A percentile compares a stretch with the other conserved stretches of the same genome.
phyloP scores from a whole-genome alignment of 2,329 filamentous ascomycete genomes.

The Chaetomium globosum region DNA sequence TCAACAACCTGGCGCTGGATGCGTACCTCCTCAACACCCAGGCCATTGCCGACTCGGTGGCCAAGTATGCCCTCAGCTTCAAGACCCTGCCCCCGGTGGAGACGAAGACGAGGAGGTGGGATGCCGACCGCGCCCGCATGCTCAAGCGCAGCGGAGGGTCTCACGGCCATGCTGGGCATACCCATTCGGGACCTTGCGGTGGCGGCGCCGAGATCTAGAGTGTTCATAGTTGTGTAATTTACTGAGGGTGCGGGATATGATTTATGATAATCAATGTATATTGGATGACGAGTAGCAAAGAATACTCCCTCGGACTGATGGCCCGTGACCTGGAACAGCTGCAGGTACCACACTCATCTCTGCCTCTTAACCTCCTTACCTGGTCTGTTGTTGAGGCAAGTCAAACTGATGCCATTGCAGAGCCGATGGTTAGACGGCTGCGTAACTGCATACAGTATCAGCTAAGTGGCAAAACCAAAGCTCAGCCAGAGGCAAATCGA shows the following conservation, averaged over 20 bases:
- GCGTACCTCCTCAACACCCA: conserved; percentile 52
- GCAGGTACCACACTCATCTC: too few relatives aligned
- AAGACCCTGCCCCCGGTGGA: conserved; percentile 40
- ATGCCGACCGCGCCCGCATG: conserved; percentile 28
- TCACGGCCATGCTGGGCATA: conserved; percentile 28
- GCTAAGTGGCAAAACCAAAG: too few relatives aligned
- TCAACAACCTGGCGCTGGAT: conserved; percentile 43
- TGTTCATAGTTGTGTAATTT: background rate
- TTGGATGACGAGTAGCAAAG: background rate
- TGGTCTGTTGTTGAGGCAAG: too few relatives aligned
- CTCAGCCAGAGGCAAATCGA: too few relatives aligned
- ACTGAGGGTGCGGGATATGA: background rate
- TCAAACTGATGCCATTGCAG: too few relatives aligned
- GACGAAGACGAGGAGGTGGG: conserved; percentile 25
- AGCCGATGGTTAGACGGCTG: too few relatives aligned
- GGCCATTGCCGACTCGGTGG: conserved; percentile 48
- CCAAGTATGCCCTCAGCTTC: conserved; percentile 47
- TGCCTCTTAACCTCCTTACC: too few relatives aligned
- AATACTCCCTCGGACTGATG: background rate
- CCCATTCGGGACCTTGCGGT: conserved; percentile 34
- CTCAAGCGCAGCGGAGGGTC: conserved; percentile 23
- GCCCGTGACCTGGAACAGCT: too few relatives aligned
- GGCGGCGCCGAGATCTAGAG: conserved; percentile 16
- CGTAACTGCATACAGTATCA: too few relatives aligned
- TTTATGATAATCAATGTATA: background rate